A percentile compares a stretch with the other conserved stretches of the same genome.
Conservation (phyloP, 139 green algal genomes). For the Chloropicon primus region DNA sequence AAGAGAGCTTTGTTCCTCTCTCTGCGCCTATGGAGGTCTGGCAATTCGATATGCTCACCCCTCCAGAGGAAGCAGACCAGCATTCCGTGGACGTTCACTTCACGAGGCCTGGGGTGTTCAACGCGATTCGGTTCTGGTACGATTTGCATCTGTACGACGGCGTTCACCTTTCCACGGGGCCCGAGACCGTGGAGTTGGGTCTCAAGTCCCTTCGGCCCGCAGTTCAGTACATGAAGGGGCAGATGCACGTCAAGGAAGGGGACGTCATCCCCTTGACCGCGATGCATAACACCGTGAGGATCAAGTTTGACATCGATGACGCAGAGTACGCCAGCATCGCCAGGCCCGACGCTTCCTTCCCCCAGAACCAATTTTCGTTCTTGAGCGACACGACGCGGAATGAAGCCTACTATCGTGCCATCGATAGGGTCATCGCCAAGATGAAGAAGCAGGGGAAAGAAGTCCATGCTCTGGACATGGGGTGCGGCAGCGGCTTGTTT, state of each 20-base stretch:
- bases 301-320: conserved; percentile 44
- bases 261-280: conserved; percentile 31
- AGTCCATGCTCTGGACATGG: conserved; percentile 28
- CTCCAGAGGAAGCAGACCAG: conserved; percentile 21
- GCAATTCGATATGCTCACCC: conserved; percentile 50
- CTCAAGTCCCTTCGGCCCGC: conserved; percentile 35
- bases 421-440: conserved; percentile 24
- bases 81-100: conserved; percentile 50
- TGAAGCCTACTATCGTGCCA: conserved; percentile 33
- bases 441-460: conserved; percentile 15
- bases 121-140: conserved; percentile 58
- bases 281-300: conserved; percentile 52
- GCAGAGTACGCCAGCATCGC: background rate
- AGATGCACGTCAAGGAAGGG: conserved; percentile 34
- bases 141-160: conserved; percentile 37
- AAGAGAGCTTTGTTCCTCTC: conserved; percentile 26
- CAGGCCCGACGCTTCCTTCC: conserved; percentile 44
- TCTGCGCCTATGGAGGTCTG: conserved; percentile 36
- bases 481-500: conserved; percentile 20
- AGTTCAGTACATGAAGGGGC: conserved; percentile 55
- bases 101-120: conserved; percentile 19
- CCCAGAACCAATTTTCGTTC: conserved; percentile 39
- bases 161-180: conserved; percentile 24
- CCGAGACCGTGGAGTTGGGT: conserved; percentile 11
- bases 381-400: conserved; percentile 28